A percentile compares a stretch with the other conserved stretches of the same genome.
phyloP scores from a whole-genome alignment of 2,329 filamentous ascomycete genomes.

The Dothideomycetes sp. region DNA sequence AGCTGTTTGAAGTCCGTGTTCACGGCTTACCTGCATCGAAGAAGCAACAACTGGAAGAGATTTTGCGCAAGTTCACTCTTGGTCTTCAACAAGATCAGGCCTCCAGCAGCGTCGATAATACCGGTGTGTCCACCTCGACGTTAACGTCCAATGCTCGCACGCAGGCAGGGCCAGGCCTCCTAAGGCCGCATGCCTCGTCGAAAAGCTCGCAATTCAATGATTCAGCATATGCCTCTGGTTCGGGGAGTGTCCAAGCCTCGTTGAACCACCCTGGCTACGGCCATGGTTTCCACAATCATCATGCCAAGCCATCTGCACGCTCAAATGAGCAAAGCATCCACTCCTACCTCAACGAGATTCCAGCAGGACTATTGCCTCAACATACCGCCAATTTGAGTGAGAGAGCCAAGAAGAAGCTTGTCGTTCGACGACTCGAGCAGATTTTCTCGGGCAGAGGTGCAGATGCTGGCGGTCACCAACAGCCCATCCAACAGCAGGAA shows the following conservation, averaged over 20 bases:
- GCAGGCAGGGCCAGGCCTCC: slow-evolving; percentile 47
- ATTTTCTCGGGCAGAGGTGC: slow-evolving; percentile 64
- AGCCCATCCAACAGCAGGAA: slow-evolving; percentile 45
- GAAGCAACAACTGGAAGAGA: slow-evolving; percentile 65
- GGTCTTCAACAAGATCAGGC: no score
- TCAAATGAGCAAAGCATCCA: slow-evolving; percentile 50
- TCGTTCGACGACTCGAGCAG: slow-evolving; percentile 67
- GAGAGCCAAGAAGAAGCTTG: slow-evolving; percentile 62
- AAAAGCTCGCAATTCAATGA: slow-evolving; percentile 33
- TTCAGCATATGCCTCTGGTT: slow-evolving; percentile 45
- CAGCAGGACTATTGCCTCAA: slow-evolving; percentile 54
- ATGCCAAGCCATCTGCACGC: slow-evolving; percentile 16
- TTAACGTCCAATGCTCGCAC: no score
- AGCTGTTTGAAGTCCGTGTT: slow-evolving; percentile 72
- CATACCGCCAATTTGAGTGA: slow-evolving; percentile 52
- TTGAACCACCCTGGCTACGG: slow-evolving; percentile 25
- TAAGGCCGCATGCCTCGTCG: no score
- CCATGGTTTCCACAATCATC: slow-evolving; percentile 7
- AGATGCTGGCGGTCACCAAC: slow-evolving; percentile 31
- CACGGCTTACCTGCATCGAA: slow-evolving; percentile 62
- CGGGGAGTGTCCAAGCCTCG: slow-evolving; percentile 28
- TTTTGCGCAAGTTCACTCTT: slow-evolving; percentile 59
- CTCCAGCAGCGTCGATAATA: no score
- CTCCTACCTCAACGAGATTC: slow-evolving; percentile 62
- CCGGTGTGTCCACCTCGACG: slow-evolving; percentile 15